Evolutionary conservation across 768 basidiomycete species (phyloP), one percentile per base, ranked within the genome.

Genomic region (Boletus pseudo-olivaceus): DNA sequence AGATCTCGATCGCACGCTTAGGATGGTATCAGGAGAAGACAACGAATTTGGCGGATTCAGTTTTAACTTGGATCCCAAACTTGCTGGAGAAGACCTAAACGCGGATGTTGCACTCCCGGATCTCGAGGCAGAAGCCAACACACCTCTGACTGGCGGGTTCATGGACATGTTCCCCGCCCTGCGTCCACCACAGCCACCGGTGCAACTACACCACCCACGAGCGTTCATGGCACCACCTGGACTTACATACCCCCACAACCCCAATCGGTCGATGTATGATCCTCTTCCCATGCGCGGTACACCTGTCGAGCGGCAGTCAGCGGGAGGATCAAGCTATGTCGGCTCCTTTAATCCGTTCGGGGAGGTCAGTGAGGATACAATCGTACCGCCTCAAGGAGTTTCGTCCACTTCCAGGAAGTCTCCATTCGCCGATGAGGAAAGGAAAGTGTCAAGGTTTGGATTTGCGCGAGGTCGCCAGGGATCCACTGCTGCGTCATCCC

Each of bases 341-440:
- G 89, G 89, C 0, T 82, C 86, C 4, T 91, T 92, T 65, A 87
- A 93, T 68, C 90, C 90, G 0, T 93, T 93, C 61, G 83, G 82
- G 10, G 88, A 91, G 52, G 58, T 65, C 12, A 68, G 56, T 19
- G 84, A 87, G 12, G 83, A 83, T 11, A 59, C 70, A n/a, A 56
- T 65, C 23, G 62, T 74, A 19, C 67, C 62, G 17, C 57, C 66
- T 26, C 62, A 54, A 61, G 62, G 53, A 55, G 43, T 57, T 66
- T 58, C 74, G 38, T 69, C 75, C n/a, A 59, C 67, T 46, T 62
- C 59, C n/a, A 53, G 64, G 47, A 70, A 68, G 29, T 74, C 79
- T 10, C 72, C 78, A 0, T 61, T 81, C 55, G 83, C 84, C 49
- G 88, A 90, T 43, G 66, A 75, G 5, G 73, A 73, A 43, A 76